Percentiles rank a stretch among this genome's conserved stretches.
These are phyloP conservation scores for Haplosporangium sp. DNA, from an alignment of 371 early-diverging fungal species.

Conservation along the genomic window DNA sequence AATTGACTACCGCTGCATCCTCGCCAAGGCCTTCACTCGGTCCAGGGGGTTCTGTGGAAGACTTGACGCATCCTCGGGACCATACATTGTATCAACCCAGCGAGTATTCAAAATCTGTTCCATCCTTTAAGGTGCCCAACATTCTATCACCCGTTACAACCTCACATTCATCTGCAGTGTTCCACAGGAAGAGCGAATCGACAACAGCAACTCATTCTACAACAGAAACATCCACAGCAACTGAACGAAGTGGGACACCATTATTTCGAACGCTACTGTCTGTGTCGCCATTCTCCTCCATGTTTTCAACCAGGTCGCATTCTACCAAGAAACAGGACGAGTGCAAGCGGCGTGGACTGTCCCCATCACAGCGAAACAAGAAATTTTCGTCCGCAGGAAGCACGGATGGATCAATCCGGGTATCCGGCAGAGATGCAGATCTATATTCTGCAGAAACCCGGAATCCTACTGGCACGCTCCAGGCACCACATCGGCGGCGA, in stretches of 20 bases:
- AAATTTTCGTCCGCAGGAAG: slow-evolving; percentile 5
- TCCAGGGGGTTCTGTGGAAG: slow-evolving; percentile 15
- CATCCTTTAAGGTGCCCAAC: slow-evolving; percentile 23
- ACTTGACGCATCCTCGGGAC: slow-evolving; percentile 20
- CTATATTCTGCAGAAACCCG: not conserved
- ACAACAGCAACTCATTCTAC: slow-evolving; percentile 1
- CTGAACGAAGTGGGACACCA: slow-evolving; percentile 42
- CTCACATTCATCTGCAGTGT: not conserved
- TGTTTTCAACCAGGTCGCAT: slow-evolving; percentile 39
- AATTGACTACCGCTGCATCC: not conserved
- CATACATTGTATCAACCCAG: slow-evolving; percentile 24
- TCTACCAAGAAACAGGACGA: slow-evolving; percentile 7
- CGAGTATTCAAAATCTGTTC: slow-evolving; percentile 43
- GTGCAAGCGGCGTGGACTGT: not conserved
- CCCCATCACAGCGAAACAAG: slow-evolving; percentile 4
- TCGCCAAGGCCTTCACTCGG: slow-evolving; percentile 21
- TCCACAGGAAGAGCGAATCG: not conserved
- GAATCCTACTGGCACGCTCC: not conserved
- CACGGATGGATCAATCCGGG: too few relatives aligned
- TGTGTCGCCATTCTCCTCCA: slow-evolving; percentile 59
- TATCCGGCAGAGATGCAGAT: too few relatives aligned
- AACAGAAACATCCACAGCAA: slow-evolving; percentile 5
- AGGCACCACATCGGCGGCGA: slow-evolving; percentile 5
- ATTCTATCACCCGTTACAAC: slow-evolving; percentile 16
- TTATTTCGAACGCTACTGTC: slow-evolving; percentile 65